Conservation (phyloP, 495 filamentous ascomycete species). For the Annulohypoxylon moriforme region DNA sequence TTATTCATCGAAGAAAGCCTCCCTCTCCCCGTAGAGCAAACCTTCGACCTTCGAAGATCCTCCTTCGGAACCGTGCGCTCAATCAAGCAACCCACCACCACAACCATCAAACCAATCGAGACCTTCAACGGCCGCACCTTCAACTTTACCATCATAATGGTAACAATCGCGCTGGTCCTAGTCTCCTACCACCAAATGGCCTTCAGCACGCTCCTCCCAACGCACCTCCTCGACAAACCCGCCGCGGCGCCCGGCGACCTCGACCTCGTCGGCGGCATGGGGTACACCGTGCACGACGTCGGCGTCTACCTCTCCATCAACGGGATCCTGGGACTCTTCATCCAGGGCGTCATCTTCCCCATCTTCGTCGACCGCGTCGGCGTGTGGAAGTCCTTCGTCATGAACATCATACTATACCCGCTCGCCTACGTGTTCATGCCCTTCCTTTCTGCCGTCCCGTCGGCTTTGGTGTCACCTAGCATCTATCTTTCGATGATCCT, state of each 20-base stretch:
- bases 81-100: slow-evolving; percentile 30
- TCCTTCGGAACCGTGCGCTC: slow-evolving; percentile 48
- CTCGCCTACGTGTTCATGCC: slow-evolving; percentile 77
- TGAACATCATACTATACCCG: slow-evolving; percentile 73
- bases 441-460: slow-evolving; percentile 68
- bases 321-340: slow-evolving; percentile 74
- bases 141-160: slow-evolving; percentile 50
- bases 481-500: slow-evolving; percentile 72
- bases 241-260: slow-evolving; percentile 33
- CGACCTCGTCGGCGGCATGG: slow-evolving; percentile 66
- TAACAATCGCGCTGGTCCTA: slow-evolving; percentile 42
- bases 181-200: slow-evolving; percentile 51
- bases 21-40: slow-evolving; percentile 43
- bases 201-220: slow-evolving; percentile 46
- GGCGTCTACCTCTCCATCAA: slow-evolving; percentile 76
- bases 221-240: slow-evolving; percentile 44
- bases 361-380: slow-evolving; percentile 70
- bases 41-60: slow-evolving; percentile 45
- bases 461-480: slow-evolving; percentile 61
- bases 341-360: slow-evolving; percentile 76
- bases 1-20: slow-evolving; percentile 44
- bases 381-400: slow-evolving; percentile 72
- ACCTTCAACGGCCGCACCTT: slow-evolving; percentile 36
- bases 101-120: slow-evolving; percentile 8
- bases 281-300: slow-evolving; percentile 71